These are phyloP conservation scores for Cystobasidium sp. DNA, from an alignment of 1,284 basidiomycete genomes.

Conservation along the genomic window DNA sequence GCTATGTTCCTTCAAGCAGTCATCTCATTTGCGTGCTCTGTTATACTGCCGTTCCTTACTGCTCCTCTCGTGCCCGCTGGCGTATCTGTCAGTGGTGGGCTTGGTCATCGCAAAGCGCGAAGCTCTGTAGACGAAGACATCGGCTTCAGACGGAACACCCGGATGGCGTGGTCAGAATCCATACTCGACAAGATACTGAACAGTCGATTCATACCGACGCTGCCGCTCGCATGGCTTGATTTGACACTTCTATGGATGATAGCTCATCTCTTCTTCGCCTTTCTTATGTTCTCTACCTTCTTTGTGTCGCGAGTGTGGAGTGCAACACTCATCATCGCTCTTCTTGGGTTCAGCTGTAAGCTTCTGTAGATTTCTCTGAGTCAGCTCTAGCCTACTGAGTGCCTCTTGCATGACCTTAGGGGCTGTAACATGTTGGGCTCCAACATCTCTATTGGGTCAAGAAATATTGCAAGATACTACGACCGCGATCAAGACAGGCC, in stretches of 20 bases:
- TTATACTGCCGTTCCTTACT: conserved; percentile 75
- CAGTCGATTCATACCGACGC: conserved; percentile 39
- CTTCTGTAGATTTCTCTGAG: neutral
- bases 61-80: conserved; percentile 49
- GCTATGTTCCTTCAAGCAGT: conserved; percentile 79
- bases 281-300: conserved; percentile 60
- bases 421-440: conserved; percentile 41
- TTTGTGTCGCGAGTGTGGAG: conserved; percentile 56
- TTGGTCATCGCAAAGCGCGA: neutral
- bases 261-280: conserved; percentile 75
- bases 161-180: conserved; percentile 53
- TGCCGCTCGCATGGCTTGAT: conserved; percentile 55
- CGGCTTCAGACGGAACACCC: neutral
- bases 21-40: conserved; percentile 70
- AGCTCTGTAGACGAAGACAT: neutral
- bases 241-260: conserved; percentile 85
- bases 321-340: conserved; percentile 28
- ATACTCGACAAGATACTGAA: conserved; percentile 49
- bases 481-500: conserved; percentile 2
- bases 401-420: neutral
- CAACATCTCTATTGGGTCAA: conserved; percentile 35
- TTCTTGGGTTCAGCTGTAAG: conserved; percentile 37
- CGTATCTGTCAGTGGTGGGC: neutral
- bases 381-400: neutral
- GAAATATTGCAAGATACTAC: conserved; percentile 40